Conservation (phyloP, 345 rosid species). For the Erodium maritimum region DNA sequence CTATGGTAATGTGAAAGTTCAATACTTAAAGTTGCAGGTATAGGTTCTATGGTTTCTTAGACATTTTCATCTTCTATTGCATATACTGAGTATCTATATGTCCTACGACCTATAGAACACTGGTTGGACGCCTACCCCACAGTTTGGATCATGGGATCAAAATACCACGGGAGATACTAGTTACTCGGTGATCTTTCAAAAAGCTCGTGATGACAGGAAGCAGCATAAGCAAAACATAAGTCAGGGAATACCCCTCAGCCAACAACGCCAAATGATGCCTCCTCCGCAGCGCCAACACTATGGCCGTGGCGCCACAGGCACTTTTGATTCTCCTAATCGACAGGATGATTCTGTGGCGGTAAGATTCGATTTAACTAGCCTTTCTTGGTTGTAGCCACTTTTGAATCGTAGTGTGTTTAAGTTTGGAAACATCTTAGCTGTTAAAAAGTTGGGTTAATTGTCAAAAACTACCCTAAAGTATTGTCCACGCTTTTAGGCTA, state of each 20-base stretch:
- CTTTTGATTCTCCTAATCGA: slow-evolving; percentile 15
- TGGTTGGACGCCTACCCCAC: slow-evolving; percentile 49
- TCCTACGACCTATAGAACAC: slow-evolving; percentile 16
- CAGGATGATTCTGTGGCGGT: slow-evolving; percentile 47
- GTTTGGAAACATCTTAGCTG: no score
- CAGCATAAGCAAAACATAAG: slow-evolving; percentile 30
- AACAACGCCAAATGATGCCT: no score
- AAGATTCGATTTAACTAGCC: slow-evolving; percentile 13
- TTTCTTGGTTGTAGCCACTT: no score
- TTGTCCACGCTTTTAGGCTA: no score
- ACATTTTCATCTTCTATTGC: not conserved
- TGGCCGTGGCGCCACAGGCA: slow-evolving; percentile 40
- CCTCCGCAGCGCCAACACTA: not conserved
- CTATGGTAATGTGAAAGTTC: no score
- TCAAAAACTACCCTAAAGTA: no score
- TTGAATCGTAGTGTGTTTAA: no score
- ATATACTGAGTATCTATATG: not conserved
- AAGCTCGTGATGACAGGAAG: slow-evolving; percentile 65
- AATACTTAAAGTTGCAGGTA: no score
- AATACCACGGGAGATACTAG: slow-evolving; percentile 29
- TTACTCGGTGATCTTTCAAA: slow-evolving; percentile 53
- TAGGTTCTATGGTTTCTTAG: no score
- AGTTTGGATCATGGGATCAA: slow-evolving; percentile 78
- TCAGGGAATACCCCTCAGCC: slow-evolving; percentile 21
- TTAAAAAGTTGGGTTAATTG: no score